Percentiles rank a stretch among this genome's conserved stretches.
Evolutionary conservation across 2,329 filamentous ascomycete genomes (phyloP).

Genomic region (Amylocarpus encephaloides): DNA sequence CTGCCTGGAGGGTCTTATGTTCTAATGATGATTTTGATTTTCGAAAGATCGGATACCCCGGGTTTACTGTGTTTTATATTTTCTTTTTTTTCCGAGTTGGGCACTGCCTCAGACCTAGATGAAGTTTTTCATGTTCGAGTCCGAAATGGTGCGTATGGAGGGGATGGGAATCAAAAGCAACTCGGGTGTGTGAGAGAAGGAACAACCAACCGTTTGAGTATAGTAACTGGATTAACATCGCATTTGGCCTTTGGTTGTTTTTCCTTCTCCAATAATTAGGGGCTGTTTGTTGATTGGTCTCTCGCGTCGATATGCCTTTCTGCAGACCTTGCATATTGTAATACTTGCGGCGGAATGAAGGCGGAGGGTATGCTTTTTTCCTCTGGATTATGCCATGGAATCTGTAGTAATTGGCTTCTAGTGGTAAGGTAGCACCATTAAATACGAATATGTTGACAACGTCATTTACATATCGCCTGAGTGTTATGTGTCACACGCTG

Average conservation of each 20-base stretch:
- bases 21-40: slow-evolving; percentile 13
- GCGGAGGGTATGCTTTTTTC: too few relatives aligned
- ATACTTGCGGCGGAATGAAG: too few relatives aligned
- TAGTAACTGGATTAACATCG: neutral
- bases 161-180: neutral
- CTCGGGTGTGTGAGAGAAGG: neutral
- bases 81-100: neutral
- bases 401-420: too few relatives aligned
- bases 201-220: slow-evolving; percentile 2
- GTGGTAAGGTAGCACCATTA: too few relatives aligned
- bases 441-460: too few relatives aligned
- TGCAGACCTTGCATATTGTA: too few relatives aligned
- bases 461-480: too few relatives aligned
- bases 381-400: too few relatives aligned
- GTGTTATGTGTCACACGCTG: too few relatives aligned
- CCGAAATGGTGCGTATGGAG: neutral
- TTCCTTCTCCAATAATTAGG: too few relatives aligned
- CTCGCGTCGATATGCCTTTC: too few relatives aligned
- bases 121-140: neutral
- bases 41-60: slow-evolving; percentile 25
- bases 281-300: too few relatives aligned
- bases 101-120: neutral
- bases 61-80: slow-evolving; percentile 14
- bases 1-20: slow-evolving; percentile 5
- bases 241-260: neutral